Conservation (phyloP, 176 grass and related monocot species). For the Raddia guianensis region DNA sequence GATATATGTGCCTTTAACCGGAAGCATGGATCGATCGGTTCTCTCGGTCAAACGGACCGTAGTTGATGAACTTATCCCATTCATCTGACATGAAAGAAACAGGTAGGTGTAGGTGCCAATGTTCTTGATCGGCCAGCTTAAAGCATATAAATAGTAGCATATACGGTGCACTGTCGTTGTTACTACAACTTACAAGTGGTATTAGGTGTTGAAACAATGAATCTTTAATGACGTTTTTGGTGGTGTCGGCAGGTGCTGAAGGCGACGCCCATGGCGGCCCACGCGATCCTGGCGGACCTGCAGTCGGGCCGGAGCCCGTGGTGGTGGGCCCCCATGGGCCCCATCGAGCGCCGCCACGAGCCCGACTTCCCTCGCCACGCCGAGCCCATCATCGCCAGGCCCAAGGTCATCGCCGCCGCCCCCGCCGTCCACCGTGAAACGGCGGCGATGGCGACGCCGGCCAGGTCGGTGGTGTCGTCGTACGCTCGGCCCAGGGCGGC, state of each 20-base stretch:
- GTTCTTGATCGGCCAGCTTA: slow-evolving; percentile 20
- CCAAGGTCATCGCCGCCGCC: neutral
- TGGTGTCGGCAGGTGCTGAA: slow-evolving; percentile 52
- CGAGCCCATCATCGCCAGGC: neutral
- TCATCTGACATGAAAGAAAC: neutral
- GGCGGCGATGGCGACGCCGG: slow-evolving; percentile 49
- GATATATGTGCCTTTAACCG: no score
- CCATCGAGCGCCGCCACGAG: slow-evolving; percentile 52
- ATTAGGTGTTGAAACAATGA: neutral
- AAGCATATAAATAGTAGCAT: neutral
- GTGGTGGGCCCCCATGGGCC: slow-evolving; percentile 78
- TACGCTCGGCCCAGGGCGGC: slow-evolving; percentile 38
- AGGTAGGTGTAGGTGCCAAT: slow-evolving; percentile 5
- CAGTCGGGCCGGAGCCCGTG: slow-evolving; percentile 63
- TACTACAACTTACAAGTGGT: neutral
- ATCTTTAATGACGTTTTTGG: neutral
- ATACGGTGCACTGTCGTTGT: slow-evolving; percentile 33
- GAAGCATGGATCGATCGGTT: neutral
- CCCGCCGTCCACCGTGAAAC: neutral
- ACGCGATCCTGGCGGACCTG: slow-evolving; percentile 71
- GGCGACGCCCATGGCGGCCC: slow-evolving; percentile 64
- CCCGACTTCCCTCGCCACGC: neutral
- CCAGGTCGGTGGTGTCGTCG: slow-evolving; percentile 41
- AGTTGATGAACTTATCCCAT: neutral
- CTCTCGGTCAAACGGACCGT: neutral